Base-by-base conservation (phyloP, 768 basidiomycete species). In the Termitomyces sp. region DNA sequence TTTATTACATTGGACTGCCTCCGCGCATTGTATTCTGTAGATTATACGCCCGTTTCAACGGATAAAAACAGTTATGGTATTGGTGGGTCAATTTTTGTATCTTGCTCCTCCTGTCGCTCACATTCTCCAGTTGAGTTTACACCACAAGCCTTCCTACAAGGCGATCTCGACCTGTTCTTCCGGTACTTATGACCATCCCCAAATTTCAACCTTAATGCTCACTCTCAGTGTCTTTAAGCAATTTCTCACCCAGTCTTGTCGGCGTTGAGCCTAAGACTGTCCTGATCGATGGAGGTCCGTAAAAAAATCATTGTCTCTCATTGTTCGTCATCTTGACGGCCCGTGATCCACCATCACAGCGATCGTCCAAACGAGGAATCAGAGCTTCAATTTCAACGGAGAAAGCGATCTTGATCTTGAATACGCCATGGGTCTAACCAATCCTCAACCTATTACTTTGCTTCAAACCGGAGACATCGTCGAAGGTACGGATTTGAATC, bases 401-500 rank as follows among this genome's bases (percentile, higher is more conserved):
- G 83, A 86, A 65, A 79, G 81, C 22, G 73, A 83, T 60, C 73
- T 86, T 18, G 84, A 85, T 67, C 72, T 86, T 9, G 68, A 84
- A 67, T 84, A 82, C 55, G 76, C 75, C 35, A 82, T 85, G 81
- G 67, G 71, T 7, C 71, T 85, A 14, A 74, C 73, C 3, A 67
- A 63, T 10, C 66, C 68, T 9, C 78, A 78, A 59, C 60, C 64
- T 5, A 73, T 79, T 6, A 76, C 73, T 1, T 66, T 80, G 30
- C 72, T 77, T 49, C 79, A 80, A 54, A 74, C 72, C 7, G 79
- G 79, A 18, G 78, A 79, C 59, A 58, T 76, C 35, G 65, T 69
- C 1, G 70, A 74, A 66, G 76, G 78, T 72, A 45, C 6, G 9
- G 16, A n/a, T n/a, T 38, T 24, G 2, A 1, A 10, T 22, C 16